These are phyloP conservation scores for Trichocomaceae sp. DNA, from an alignment of 2,329 filamentous ascomycete species.

Conservation along the genomic window DNA sequence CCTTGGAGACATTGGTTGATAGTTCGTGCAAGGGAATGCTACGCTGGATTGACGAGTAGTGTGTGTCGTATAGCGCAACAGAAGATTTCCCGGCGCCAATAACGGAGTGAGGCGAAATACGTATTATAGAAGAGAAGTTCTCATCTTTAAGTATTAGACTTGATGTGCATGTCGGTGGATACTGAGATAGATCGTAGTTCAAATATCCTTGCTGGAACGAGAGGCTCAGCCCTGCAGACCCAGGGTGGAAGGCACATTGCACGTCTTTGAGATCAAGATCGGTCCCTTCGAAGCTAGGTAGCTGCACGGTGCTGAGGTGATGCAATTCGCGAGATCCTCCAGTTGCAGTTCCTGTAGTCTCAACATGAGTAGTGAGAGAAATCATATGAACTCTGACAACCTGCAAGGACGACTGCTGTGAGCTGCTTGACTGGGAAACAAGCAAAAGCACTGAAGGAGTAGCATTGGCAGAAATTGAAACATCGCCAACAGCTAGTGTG, in stretches of 20 bases:
- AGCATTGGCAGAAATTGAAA: conserved; percentile 21
- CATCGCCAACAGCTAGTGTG: conserved; percentile 30
- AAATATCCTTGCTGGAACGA: conserved; percentile 36
- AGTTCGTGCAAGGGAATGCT: conserved; percentile 31
- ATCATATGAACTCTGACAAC: conserved; percentile 37
- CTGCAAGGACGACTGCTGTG: conserved; percentile 24
- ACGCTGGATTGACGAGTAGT: conserved; percentile 41
- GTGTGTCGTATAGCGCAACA: conserved; percentile 42
- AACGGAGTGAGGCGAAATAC: conserved; percentile 37
- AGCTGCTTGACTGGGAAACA: conserved; percentile 32
- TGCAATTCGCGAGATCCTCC: conserved; percentile 30
- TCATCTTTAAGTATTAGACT: conserved; percentile 33
- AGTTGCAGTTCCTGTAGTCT: conserved; percentile 18
- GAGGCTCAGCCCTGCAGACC: conserved; percentile 33
- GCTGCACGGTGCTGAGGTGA: conserved; percentile 31
- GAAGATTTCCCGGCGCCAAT: conserved; percentile 36
- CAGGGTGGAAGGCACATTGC: conserved; percentile 37
- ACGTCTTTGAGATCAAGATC: conserved; percentile 21
- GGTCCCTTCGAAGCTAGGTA: conserved; percentile 27
- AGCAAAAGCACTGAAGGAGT: conserved; percentile 34
- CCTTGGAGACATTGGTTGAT: conserved; percentile 19
- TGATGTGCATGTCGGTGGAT: conserved; percentile 33
- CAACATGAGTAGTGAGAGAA: conserved; percentile 27
- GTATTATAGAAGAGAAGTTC: conserved; percentile 36
- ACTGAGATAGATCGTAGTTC: conserved; percentile 39